Conservation (phyloP, 2,329 filamentous ascomycete genomes). For the Fusarium sp. region DNA sequence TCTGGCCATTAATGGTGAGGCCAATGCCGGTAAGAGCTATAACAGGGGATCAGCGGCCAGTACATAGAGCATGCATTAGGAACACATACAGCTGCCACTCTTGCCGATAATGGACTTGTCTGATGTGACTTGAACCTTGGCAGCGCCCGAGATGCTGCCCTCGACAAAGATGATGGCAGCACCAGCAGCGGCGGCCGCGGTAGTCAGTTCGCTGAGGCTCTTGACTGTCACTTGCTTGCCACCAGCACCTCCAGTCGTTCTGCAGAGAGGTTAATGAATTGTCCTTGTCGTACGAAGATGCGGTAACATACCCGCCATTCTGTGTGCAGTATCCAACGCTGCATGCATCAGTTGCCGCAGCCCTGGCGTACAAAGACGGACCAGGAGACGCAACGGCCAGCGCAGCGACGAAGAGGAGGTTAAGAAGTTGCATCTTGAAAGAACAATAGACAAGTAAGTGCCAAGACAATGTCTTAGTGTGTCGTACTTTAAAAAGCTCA, state of each 20-base stretch:
- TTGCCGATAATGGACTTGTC: slow-evolving; percentile 40
- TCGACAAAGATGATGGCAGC: slow-evolving; percentile 32
- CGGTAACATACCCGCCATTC: slow-evolving; percentile 32
- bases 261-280: no score
- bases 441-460: not conserved
- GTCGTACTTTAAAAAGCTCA: not conserved
- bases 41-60: not conserved
- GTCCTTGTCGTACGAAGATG: no score
- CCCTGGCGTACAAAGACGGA: slow-evolving; percentile 15
- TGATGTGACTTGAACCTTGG: slow-evolving; percentile 38
- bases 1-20: slow-evolving; percentile 29
- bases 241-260: slow-evolving; percentile 31
- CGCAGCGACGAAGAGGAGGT: not conserved
- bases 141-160: slow-evolving; percentile 35
- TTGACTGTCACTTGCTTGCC: slow-evolving; percentile 30
- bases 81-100: slow-evolving; percentile 31
- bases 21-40: slow-evolving; percentile 37
- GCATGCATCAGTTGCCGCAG: slow-evolving; percentile 22
- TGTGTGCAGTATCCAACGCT: slow-evolving; percentile 34
- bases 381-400: slow-evolving; percentile 15
- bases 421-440: slow-evolving; percentile 14
- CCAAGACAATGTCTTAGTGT: not conserved
- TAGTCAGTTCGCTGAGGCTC: slow-evolving; percentile 23
- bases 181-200: slow-evolving; percentile 26
- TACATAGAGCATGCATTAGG: not conserved